Evolutionary conservation across 1,139 yeast species (phyloP).

Genomic region (Petasospora rhodanensis): DNA sequence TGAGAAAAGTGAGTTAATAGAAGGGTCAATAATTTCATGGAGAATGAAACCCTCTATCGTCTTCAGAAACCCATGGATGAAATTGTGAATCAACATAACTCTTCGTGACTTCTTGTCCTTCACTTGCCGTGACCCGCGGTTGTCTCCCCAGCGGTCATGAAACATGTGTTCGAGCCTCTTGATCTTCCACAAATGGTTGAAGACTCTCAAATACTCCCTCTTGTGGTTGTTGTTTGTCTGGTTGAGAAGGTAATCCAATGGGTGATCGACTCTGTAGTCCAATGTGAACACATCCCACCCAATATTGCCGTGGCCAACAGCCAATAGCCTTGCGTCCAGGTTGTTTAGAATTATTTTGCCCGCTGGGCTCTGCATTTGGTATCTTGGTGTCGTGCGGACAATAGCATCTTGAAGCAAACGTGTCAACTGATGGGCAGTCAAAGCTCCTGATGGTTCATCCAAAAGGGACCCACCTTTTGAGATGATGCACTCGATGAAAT

Average conservation of each 20-base stretch:
- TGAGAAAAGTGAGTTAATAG: slow-evolving; percentile 30
- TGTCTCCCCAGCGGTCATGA: slow-evolving; percentile 40
- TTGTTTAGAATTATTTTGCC: slow-evolving; percentile 43
- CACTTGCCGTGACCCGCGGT: slow-evolving; percentile 26
- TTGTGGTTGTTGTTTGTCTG: slow-evolving; percentile 37
- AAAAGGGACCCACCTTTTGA: slow-evolving; percentile 51
- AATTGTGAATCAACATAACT: slow-evolving; percentile 42
- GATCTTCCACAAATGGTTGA: slow-evolving; percentile 81
- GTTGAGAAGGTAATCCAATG: slow-evolving; percentile 41
- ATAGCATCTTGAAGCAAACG: slow-evolving; percentile 65
- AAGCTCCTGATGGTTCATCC: slow-evolving; percentile 54
- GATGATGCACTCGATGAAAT: slow-evolving; percentile 66
- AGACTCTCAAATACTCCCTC: slow-evolving; percentile 70
- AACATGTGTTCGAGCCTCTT: slow-evolving; percentile 56
- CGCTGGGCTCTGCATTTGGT: slow-evolving; percentile 23
- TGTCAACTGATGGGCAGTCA: slow-evolving; percentile 66
- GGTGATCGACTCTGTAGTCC: slow-evolving; percentile 68
- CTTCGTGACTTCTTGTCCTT: slow-evolving; percentile 33
- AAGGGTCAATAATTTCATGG: slow-evolving; percentile 45
- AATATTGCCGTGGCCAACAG: slow-evolving; percentile 59
- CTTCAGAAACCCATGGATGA: slow-evolving; percentile 42
- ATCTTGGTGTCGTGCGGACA: slow-evolving; percentile 54
- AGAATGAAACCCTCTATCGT: slow-evolving; percentile 41
- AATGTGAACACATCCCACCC: slow-evolving; percentile 94
- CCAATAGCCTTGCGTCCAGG: slow-evolving; percentile 79